These are phyloP conservation scores for Saturnispora sanitii DNA, from an alignment of 805 yeast species.

Conservation along the genomic window DNA sequence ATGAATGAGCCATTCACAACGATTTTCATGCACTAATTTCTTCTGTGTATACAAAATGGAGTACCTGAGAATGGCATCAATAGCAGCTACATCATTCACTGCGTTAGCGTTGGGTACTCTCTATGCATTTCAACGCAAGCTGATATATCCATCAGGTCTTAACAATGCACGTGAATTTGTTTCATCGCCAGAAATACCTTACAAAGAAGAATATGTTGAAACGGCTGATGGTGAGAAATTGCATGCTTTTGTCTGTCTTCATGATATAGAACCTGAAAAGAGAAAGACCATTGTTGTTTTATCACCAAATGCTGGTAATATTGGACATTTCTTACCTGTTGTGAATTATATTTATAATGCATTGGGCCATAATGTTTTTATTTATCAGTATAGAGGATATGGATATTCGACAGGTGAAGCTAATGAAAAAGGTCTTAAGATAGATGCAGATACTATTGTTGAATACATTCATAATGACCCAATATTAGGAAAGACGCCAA, in stretches of 20 bases:
- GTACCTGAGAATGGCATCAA: conserved; percentile 1
- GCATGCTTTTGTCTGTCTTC: conserved; percentile 53
- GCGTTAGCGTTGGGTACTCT: conserved; percentile 14
- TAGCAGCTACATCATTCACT: conserved; percentile 10
- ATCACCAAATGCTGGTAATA: conserved; percentile 93
- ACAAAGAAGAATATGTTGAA: conserved; percentile 45
- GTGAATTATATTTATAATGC: conserved; percentile 56
- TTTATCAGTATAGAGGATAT: conserved; percentile 86
- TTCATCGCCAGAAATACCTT: conserved; percentile 71
- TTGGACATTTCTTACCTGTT: conserved; percentile 81
- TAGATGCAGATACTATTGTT: conserved; percentile 70
- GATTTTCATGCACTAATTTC: no score
- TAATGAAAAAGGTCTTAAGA: conserved; percentile 66
- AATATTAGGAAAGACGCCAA: conserved; percentile 40
- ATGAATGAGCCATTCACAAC: no score
- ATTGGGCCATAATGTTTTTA: conserved; percentile 66
- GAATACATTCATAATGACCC: conserved; percentile 44
- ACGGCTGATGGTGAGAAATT: conserved; percentile 66
- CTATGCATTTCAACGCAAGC: conserved; percentile 21
- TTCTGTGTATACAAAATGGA: no score
- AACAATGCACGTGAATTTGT: conserved; percentile 66
- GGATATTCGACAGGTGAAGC: conserved; percentile 74
- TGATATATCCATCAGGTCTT: conserved; percentile 78
- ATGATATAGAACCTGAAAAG: conserved; percentile 39
- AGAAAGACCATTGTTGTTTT: conserved; percentile 55